These are phyloP conservation scores for Alternaria ventricosa DNA, from an alignment of 2,329 filamentous ascomycete species.

Conservation along the genomic window DNA sequence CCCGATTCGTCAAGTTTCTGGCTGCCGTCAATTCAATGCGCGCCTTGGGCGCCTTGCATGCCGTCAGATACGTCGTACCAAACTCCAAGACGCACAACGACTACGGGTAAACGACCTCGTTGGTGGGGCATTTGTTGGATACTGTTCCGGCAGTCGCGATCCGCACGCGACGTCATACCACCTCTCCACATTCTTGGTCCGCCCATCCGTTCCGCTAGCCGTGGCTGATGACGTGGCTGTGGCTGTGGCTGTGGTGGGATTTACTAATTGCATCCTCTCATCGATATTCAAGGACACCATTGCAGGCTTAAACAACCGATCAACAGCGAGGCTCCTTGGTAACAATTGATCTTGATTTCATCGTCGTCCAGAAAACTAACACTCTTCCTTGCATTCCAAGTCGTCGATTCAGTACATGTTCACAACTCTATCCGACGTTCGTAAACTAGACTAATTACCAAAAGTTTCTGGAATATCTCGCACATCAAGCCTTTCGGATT, in stretches of 20 bases:
- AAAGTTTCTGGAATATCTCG: neutral
- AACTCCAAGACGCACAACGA: neutral
- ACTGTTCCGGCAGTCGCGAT: constrained; percentile 4
- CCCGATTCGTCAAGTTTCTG: constrained; percentile 5
- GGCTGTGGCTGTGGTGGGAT: neutral
- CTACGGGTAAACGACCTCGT: neutral
- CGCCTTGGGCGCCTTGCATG: neutral
- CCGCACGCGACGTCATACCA: constrained; percentile 6
- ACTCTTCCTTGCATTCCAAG: neutral
- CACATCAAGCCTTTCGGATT: neutral
- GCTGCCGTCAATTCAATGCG: neutral
- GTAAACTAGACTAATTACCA: neutral
- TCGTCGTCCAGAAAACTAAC: neutral
- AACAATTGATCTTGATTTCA: neutral
- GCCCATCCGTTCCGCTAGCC: neutral
- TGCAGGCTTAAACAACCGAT: neutral
- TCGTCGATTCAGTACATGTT: neutral
- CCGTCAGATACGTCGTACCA: neutral
- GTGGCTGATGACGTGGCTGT: constrained; percentile 12
- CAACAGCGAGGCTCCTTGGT: neutral
- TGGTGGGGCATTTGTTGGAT: constrained; percentile 2
- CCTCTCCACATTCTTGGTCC: neutral
- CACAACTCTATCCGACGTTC: neutral
- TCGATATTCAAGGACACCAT: neutral
- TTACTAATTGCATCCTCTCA: neutral